Evolutionary conservation across 2,329 filamentous ascomycete genomes (phyloP), one percentile per base, ranked within the genome.

Genomic region (Mycocentrospora acerina): DNA sequence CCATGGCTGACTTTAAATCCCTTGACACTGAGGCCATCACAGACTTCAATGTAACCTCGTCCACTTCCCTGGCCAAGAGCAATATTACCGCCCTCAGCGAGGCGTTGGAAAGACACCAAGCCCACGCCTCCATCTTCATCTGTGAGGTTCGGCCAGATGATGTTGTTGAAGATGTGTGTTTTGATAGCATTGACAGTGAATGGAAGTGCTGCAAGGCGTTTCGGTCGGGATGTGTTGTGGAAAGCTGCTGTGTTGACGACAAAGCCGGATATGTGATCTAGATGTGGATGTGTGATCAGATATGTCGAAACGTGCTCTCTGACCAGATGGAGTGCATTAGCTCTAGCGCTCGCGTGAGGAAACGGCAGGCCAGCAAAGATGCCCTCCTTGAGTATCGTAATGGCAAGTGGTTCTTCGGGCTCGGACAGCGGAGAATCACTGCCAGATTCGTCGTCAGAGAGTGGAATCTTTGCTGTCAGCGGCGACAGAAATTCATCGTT

Each of bases 81-180:
- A 2, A 86, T 83, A 43, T 91, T 93, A 3, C 91, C 91, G 9
- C 90, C 91, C 62, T 96, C 90, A 4, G 88, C 84, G 8, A 98
- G 75, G 12, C 93, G 81, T 64, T 90, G 84, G 55, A 95, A 97
- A 0, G 89, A 95, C 24, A 98, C 82, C 18, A 98, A 77, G 0
- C 93, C 93, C 4, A 90, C 90, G 16, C 93, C 93, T 24, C 90
- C 90, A 64, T 95, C 93, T 69, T 98, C 93, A 59, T 98, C 91
- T 0, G 89, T 94, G 26, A 98, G 72, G 54, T 98, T 98, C 0
- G 93, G 93, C 93, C 93, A 98, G 37, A 97, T 95, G 41, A 95
- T 74, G 59, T 96, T 94, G 69, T 98, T 98, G 74, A 98, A 98
- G 43, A 98, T 88, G 68, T 98, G 90, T 1, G 77, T 82, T 65